These are phyloP conservation scores for Dryadomyces quercivorus DNA, from an alignment of 2,329 filamentous ascomycete genomes.

Conservation along the genomic window DNA sequence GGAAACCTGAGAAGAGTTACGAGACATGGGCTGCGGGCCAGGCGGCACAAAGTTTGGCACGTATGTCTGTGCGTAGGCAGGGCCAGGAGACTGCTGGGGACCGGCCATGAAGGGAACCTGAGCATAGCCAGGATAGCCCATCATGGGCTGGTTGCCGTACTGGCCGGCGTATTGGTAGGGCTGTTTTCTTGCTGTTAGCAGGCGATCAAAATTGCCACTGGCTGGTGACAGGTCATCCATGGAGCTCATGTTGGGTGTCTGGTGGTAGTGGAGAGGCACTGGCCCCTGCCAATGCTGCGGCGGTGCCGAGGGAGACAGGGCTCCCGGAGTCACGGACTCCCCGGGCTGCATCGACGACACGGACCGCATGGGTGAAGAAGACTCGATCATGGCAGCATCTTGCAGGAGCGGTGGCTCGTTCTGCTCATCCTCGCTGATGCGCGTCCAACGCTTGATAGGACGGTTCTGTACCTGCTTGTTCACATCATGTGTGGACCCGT, in stretches of 20 bases:
- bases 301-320: not conserved
- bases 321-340: not conserved
- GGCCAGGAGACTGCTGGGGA: slow-evolving; percentile 31
- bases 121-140: slow-evolving; percentile 19
- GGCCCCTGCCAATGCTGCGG: slow-evolving; percentile 4
- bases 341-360: not conserved
- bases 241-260: slow-evolving; percentile 1
- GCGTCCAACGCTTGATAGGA: slow-evolving; percentile 33
- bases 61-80: slow-evolving; percentile 37
- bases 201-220: slow-evolving; percentile 57
- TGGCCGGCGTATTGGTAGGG: slow-evolving; percentile 40
- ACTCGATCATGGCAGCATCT: slow-evolving; percentile 2
- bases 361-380: not conserved
- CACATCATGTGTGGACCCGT: not conserved
- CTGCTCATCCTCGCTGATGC: slow-evolving; percentile 13
- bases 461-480: slow-evolving; percentile 18
- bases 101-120: slow-evolving; percentile 25
- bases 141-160: slow-evolving; percentile 28
- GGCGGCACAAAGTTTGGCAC: slow-evolving; percentile 19
- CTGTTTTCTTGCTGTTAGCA: slow-evolving; percentile 62
- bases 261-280: slow-evolving; percentile 8
- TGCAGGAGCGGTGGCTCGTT: not conserved
- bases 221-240: slow-evolving; percentile 59
- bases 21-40: slow-evolving; percentile 63
- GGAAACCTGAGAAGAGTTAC: slow-evolving; percentile 71